Evolutionary conservation across 1,284 basidiomycete species (phyloP).

Genomic region (Malassezia obtusa): DNA sequence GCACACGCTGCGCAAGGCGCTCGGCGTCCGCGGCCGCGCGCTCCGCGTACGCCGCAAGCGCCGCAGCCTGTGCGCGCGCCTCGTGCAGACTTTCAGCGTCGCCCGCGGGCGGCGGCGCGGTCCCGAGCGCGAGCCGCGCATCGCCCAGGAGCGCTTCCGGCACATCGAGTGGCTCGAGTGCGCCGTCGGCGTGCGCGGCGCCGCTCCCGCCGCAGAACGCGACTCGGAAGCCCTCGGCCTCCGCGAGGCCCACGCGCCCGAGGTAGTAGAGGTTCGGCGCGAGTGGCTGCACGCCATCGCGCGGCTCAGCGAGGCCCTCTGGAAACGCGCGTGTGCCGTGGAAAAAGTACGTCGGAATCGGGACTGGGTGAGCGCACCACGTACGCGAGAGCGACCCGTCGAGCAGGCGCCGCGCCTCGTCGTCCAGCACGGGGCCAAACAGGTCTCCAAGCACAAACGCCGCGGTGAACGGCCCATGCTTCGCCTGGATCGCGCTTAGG

Average conservation of each 20-base stretch:
- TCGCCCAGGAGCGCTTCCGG: constrained; percentile 8
- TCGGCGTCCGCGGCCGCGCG: constrained; percentile 8
- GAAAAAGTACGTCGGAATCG: constrained; percentile 84
- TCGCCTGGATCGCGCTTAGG: constrained; percentile 73
- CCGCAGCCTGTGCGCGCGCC: constrained; percentile 2
- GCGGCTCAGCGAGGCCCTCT: not conserved
- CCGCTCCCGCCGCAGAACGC: constrained; percentile 26
- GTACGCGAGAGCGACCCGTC: constrained; percentile 54
- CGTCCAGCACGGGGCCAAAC: constrained; percentile 57
- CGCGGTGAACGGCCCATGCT: constrained; percentile 87
- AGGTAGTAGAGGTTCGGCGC: constrained; percentile 26
- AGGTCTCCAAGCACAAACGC: constrained; percentile 81
- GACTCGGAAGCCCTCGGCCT: constrained; percentile 19
- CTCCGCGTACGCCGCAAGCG: constrained; percentile 11
- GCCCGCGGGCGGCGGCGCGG: not conserved
- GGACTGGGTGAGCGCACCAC: constrained; percentile 53
- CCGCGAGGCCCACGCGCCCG: constrained; percentile 26
- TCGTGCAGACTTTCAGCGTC: constrained; percentile 26
- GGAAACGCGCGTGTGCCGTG: constrained; percentile 54
- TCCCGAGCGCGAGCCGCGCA: constrained; percentile 10
- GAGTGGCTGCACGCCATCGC: constrained; percentile 1
- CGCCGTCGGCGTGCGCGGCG: no score
- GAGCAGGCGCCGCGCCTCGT: constrained; percentile 57
- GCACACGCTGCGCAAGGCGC: constrained; percentile 12
- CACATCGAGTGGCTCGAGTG: constrained; percentile 1